phyloP scores from a whole-genome alignment of 2,329 filamentous ascomycete species.

The Madurella mycetomatis region DNA sequence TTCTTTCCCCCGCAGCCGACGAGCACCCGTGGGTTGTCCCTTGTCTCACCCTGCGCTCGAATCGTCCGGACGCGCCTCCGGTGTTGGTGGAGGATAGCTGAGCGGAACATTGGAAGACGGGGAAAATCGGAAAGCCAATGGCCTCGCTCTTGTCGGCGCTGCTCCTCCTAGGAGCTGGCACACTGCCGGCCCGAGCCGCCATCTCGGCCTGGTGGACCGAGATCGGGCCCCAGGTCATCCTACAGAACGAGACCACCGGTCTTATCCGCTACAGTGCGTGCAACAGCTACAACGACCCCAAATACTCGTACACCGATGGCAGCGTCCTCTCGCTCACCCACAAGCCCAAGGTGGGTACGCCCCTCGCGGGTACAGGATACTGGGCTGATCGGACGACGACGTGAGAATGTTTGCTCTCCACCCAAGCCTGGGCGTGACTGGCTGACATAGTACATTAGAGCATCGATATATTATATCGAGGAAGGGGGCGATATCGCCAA shows the following conservation, averaged over 20 bases:
- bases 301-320: conserved; percentile 33
- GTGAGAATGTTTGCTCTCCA: conserved; percentile 23
- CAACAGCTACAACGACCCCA: conserved; percentile 30
- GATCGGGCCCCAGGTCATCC: conserved; percentile 32
- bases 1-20: too few relatives aligned
- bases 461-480: conserved; percentile 36
- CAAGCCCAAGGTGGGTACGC: conserved; percentile 32
- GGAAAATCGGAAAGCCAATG: conserved; percentile 13
- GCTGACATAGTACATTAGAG: conserved; percentile 23
- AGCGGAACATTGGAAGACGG: too few relatives aligned
- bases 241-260: conserved; percentile 35
- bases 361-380: conserved; percentile 35
- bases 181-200: conserved; percentile 18
- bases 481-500: conserved; percentile 31
- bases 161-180: conserved; percentile 19
- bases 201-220: conserved; percentile 36
- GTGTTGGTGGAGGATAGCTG: background rate
- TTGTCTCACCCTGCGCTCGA: background rate
- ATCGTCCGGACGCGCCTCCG: background rate
- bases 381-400: conserved; percentile 26
- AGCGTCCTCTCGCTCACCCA: conserved; percentile 27
- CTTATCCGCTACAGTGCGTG: conserved; percentile 35
- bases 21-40: too few relatives aligned
- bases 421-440: background rate
- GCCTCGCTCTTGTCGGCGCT: conserved; percentile 13